phyloP scores from a whole-genome alignment of 495 filamentous ascomycete genomes.

The Pseudomonodictys pantanalensis region DNA sequence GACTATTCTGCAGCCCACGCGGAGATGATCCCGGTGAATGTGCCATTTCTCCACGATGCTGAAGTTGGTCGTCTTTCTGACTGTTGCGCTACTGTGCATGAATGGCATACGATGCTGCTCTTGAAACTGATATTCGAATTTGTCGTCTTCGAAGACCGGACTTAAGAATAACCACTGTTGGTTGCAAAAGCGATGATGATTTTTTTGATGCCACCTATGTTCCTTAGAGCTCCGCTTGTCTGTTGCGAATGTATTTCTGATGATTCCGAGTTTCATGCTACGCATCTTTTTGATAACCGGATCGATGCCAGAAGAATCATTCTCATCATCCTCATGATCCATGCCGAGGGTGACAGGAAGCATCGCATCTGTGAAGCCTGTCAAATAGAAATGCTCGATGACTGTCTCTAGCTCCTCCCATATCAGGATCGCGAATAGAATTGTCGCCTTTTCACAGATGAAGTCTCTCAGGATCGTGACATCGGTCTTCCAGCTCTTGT shows the following conservation, averaged over 20 bases:
- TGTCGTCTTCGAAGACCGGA: neutral
- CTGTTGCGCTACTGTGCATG: neutral
- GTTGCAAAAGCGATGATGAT: neutral
- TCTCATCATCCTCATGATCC: neutral
- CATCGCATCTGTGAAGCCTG: neutral
- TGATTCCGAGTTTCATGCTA: neutral
- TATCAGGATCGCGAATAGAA: slow-evolving; percentile 2
- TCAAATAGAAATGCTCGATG: slow-evolving; percentile 1
- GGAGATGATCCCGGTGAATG: slow-evolving; percentile 10
- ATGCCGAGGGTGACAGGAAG: neutral
- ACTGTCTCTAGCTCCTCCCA: neutral
- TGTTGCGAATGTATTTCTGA: neutral
- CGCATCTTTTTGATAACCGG: too few relatives aligned
- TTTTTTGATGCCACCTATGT: neutral
- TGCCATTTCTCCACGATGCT: slow-evolving; percentile 2
- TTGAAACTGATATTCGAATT: slow-evolving; percentile 1
- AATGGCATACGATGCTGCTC: slow-evolving; percentile 2
- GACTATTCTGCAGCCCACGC: neutral
- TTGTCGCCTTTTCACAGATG: neutral
- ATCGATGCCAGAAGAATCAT: neutral
- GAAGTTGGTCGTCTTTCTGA: neutral
- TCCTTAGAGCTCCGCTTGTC: too few relatives aligned
- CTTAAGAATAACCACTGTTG: slow-evolving; percentile 1
- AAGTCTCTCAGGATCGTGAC: neutral
- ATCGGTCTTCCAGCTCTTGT: neutral